phyloP scores from a whole-genome alignment of 2,329 filamentous ascomycete genomes.

The Penicillium sp. region DNA sequence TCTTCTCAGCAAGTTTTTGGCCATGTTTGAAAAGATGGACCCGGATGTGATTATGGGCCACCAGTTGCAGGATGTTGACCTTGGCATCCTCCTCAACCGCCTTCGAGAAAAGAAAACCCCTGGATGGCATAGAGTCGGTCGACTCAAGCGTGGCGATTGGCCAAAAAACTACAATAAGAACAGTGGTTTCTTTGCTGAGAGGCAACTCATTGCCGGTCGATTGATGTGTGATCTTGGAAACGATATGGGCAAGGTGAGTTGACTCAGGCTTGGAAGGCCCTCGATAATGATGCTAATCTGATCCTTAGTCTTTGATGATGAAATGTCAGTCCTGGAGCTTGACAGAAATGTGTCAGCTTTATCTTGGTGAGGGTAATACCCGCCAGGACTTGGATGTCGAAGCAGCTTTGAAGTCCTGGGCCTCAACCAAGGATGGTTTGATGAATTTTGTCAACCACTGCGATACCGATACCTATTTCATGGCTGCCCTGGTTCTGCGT shows the following conservation, averaged over 20 bases:
- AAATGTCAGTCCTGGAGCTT: slow-evolving; percentile 98
- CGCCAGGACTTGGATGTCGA: slow-evolving; percentile 89
- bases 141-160: slow-evolving; percentile 81
- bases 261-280: not conserved
- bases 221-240: slow-evolving; percentile 93
- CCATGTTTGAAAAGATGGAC: slow-evolving; percentile 82
- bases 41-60: slow-evolving; percentile 94
- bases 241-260: slow-evolving; percentile 76
- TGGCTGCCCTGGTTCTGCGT: slow-evolving; percentile 83
- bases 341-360: slow-evolving; percentile 94
- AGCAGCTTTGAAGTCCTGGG: slow-evolving; percentile 81
- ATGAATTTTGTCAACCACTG: slow-evolving; percentile 94
- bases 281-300: slow-evolving; percentile 22
- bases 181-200: slow-evolving; percentile 88
- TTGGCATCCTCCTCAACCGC: slow-evolving; percentile 83
- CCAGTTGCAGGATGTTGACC: slow-evolving; percentile 95
- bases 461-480: slow-evolving; percentile 93
- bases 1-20: slow-evolving; percentile 83
- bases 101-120: slow-evolving; percentile 87
- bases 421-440: slow-evolving; percentile 76
- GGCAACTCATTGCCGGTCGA: slow-evolving; percentile 83
- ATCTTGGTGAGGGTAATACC: slow-evolving; percentile 70
- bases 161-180: slow-evolving; percentile 81
- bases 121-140: slow-evolving; percentile 90
- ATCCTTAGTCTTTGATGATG: slow-evolving; percentile 73